Percentiles rank a stretch among this genome's conserved stretches.
These are phyloP conservation scores for Apiotrichum laibachii DNA, from an alignment of 1,284 basidiomycete genomes.

Conservation along the genomic window DNA sequence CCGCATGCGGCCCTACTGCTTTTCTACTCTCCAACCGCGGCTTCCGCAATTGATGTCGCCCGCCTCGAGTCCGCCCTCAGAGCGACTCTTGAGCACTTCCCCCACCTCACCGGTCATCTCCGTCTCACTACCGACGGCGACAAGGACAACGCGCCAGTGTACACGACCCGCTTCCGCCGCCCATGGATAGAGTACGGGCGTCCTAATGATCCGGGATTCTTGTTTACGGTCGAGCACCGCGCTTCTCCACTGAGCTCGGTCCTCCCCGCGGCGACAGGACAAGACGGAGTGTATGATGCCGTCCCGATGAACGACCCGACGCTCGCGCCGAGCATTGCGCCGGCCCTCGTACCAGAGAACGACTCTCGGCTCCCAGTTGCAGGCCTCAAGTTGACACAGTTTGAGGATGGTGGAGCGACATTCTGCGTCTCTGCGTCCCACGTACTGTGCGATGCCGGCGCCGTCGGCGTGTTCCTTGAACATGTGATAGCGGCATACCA, in stretches of 20 bases:
- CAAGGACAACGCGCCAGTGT: not conserved
- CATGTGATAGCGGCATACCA: not conserved
- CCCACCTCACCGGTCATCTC: conserved; percentile 50
- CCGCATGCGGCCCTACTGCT: conserved; percentile 10
- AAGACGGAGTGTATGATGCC: not conserved
- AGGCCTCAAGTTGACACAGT: conserved; percentile 14
- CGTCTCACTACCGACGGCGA: not conserved
- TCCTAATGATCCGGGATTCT: conserved; percentile 50
- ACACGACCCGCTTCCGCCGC: conserved; percentile 14
- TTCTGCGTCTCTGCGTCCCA: conserved; percentile 7
- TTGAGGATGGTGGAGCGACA: conserved; percentile 6
- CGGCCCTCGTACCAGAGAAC: not conserved
- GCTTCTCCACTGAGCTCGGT: not conserved
- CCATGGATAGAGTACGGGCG: conserved; percentile 24
- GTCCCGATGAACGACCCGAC: conserved; percentile 1
- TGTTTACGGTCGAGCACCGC: conserved; percentile 35
- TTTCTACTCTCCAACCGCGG: conserved; percentile 2
- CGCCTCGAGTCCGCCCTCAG: conserved; percentile 37
- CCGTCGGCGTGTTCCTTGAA: conserved; percentile 7
- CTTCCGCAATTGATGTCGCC: conserved; percentile 16
- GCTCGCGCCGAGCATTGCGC: conserved; percentile 7
- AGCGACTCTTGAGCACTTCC: conserved; percentile 47
- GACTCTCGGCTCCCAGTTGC: not conserved
- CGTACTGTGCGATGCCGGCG: conserved; percentile 11
- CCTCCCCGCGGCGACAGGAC: not conserved